Base-by-base conservation (phyloP, 176 grass and related monocot genomes). In the Oryza meridionalis region DNA sequence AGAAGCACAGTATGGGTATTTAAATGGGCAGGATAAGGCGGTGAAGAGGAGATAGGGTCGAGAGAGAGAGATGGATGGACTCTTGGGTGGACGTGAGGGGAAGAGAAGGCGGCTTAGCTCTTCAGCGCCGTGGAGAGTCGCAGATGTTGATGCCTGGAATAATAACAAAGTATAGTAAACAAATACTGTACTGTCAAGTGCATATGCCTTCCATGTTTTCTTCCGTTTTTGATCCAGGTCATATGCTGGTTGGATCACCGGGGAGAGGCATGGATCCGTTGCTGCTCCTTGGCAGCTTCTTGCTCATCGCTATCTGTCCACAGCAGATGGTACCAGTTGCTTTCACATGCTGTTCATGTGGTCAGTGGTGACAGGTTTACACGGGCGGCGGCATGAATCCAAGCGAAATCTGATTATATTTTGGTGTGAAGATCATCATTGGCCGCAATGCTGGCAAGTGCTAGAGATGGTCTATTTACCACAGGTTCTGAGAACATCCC, bases 11-110 rank as follows among this genome's bases (percentile, higher is more conserved):
- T 45, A 15, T 79, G 35, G 73, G 86, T 92, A 85, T 88, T 86
- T 91, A 82, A 86, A 43, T 76, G 72, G 24, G 80, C 76, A 67
- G 49, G 82, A 89, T 89, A 85, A 86, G 75, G 83, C 66, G 83
- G 83, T 42, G 66, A 31, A 51, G 88, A 77, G 88, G 77, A 72
- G 65, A 14, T 80, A 46, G 77, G 66, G 53, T 65, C 46, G n/a
- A 35, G 76, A 66, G 45, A 29, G 19, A 51, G 76, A 80, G 6
- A 33, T 31, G 2, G 70, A 40, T 77, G 76, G 51, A 33, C 77
- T 74, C 67, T 85, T 78, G 72, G 77, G 65, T 58, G 77, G 80
- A 7, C 33, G 15, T 43, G 82, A 76, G 50, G 63, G 72, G 66
- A 67, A 72, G 43, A 6, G 80, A 72, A 72, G 38, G 32, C 21